Evolutionary conservation across 768 basidiomycete genomes (phyloP), one percentile per base, ranked within the genome.

Genomic region (Crucibulum laeve): DNA sequence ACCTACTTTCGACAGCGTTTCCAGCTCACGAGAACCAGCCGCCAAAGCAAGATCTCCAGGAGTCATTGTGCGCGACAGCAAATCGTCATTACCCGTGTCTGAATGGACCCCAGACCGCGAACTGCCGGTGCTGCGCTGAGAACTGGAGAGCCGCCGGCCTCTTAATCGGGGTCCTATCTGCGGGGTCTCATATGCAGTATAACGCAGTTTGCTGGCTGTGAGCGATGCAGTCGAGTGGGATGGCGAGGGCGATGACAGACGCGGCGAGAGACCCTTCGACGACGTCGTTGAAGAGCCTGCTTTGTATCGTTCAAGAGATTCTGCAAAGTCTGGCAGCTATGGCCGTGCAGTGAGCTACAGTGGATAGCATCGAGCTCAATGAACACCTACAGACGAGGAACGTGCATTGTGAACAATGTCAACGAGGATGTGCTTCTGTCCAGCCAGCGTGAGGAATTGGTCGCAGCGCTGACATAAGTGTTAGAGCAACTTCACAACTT

Each of bases 261-360:
- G 24, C 8, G 50, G 45, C 19, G 37, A 38, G 37, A 23, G 21
- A 11, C 22, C 38, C 40, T 46, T 38, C 23, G 42, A 24, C 38
- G 47, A 22, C 45, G 30, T 4, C 22, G 44, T 46, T 49, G 50
- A 47, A 52, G 42, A 30, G 56, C 38, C 23, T 18, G 45, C 18
- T 38, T 53, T 56, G 45, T 69, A 55, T 10, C 46, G 51, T 33
- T 76, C 69, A 28, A 88, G 58, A 3, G 80, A 71, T 22, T 60
- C 48, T 32, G 84, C 58, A 46, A 89, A 84, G 51, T 85, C 87
- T 17, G 87, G 88, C 34, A 90, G 74, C 89, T 90, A 53, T 40
- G 4, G 37, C 37, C 15, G 14, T 37, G 44, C 43, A 42, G 45
- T 35, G 40, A 13, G 28, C 14, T 39, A 2, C 35, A 23, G 13